Conservation (phyloP, 768 basidiomycete genomes). For the Kwoniella sp. region DNA sequence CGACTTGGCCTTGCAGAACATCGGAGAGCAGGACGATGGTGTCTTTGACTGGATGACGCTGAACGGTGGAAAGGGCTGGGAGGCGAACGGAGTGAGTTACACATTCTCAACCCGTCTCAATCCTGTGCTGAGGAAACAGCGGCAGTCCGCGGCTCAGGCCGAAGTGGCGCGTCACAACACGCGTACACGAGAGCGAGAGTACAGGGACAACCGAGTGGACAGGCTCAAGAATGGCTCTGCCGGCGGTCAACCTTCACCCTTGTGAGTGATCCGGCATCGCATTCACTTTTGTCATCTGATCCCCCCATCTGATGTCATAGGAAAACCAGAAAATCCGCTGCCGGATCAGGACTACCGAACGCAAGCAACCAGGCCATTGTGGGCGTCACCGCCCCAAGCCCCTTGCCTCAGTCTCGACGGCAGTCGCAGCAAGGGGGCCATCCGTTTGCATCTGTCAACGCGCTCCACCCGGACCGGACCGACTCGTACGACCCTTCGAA, state of each 20-base stretch:
- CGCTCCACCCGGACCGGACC: conserved; percentile 20
- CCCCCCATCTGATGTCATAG: conserved; percentile 17
- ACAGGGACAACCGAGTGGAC: conserved; percentile 42
- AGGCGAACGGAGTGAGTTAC: conserved; percentile 65
- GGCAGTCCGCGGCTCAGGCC: conserved; percentile 31
- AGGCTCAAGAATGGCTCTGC: conserved; percentile 30
- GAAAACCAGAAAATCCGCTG: conserved; percentile 43
- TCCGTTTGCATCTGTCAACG: conserved; percentile 41
- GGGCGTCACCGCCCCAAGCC: conserved; percentile 46
- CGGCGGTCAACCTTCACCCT: conserved; percentile 30
- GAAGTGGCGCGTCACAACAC: conserved; percentile 40
- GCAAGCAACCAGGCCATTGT: conserved; percentile 49
- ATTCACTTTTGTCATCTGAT: not conserved
- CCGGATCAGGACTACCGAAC: conserved; percentile 35
- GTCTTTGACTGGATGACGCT: conserved; percentile 94
- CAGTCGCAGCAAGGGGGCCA: conserved; percentile 42
- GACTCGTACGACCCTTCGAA: conserved; percentile 43
- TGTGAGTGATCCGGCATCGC: conserved; percentile 25
- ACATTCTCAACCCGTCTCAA: not conserved
- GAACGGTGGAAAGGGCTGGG: conserved; percentile 94
- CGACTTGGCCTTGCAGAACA: conserved; percentile 85
- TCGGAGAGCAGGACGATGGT: conserved; percentile 84
- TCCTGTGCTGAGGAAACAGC: conserved; percentile 18
- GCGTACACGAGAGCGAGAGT: conserved; percentile 41
- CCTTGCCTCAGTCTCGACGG: conserved; percentile 40